These are phyloP conservation scores for Heterobasidion parviporum DNA, from an alignment of 1,284 basidiomycete genomes.

Conservation along the genomic window DNA sequence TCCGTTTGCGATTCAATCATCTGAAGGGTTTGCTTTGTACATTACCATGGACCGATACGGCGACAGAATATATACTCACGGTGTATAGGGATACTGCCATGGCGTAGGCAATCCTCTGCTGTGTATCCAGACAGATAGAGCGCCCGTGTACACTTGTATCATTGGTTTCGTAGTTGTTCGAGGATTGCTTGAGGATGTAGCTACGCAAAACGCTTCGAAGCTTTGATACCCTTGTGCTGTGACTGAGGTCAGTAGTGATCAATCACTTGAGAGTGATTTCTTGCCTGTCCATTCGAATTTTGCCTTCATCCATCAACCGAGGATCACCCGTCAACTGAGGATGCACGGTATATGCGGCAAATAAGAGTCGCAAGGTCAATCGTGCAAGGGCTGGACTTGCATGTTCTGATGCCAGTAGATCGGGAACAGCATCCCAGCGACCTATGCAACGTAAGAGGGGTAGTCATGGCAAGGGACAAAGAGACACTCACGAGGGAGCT, in stretches of 20 bases:
- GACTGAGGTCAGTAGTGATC: neutral
- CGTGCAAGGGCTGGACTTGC: slow-evolving; percentile 54
- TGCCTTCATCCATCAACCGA: neutral
- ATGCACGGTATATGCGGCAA: slow-evolving; percentile 46
- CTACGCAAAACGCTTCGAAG: neutral
- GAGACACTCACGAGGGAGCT: slow-evolving; percentile 48
- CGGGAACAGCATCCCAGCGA: slow-evolving; percentile 38
- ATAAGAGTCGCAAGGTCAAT: slow-evolving; percentile 42
- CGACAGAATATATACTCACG: slow-evolving; percentile 26
- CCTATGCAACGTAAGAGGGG: slow-evolving; percentile 26
- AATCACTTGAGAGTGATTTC: too few species aligned
- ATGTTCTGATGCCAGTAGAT: slow-evolving; percentile 34
- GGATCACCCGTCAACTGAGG: slow-evolving; percentile 23
- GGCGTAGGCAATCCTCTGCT: slow-evolving; percentile 27
- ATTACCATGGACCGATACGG: neutral
- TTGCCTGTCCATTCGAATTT: too few species aligned
- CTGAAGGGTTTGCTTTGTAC: neutral
- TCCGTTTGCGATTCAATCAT: slow-evolving; percentile 16
- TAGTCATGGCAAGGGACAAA: neutral
- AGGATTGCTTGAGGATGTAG: neutral
- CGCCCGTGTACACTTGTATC: neutral
- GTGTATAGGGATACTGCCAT: slow-evolving; percentile 50
- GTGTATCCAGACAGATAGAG: neutral
- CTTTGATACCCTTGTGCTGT: neutral
- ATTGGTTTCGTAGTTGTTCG: neutral